A percentile compares a stretch with the other conserved stretches of the same genome.
Evolutionary conservation across 306 rosid species (phyloP).

Genomic region (Glycine latifolia): DNA sequence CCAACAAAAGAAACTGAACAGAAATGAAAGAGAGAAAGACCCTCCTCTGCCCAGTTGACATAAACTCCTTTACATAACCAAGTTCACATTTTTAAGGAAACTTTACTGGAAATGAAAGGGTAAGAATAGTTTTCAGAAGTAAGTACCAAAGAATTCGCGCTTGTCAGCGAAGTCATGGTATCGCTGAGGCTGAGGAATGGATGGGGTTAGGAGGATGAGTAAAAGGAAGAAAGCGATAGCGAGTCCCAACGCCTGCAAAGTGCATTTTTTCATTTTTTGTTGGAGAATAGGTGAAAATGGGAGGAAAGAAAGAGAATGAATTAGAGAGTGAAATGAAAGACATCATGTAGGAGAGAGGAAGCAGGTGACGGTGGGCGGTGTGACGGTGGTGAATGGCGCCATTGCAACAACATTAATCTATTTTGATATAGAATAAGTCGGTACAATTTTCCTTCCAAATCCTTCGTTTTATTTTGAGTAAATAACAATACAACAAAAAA

Average conservation of each 20-base stretch:
- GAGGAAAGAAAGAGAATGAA: background rate
- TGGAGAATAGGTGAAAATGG: slow-evolving; percentile 21
- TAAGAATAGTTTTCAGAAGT: slow-evolving; percentile 2
- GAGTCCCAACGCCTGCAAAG: slow-evolving; percentile 55
- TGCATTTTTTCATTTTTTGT: slow-evolving; percentile 57
- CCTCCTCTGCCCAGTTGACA: background rate
- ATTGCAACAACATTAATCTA: background rate
- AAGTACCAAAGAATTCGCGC: slow-evolving; percentile 67
- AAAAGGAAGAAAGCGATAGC: slow-evolving; percentile 63
- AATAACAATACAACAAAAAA: background rate
- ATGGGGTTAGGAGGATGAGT: slow-evolving; percentile 73
- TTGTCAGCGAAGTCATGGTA: slow-evolving; percentile 90
- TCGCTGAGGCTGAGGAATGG: slow-evolving; percentile 79
- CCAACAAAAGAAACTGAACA: background rate
- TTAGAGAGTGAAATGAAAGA: background rate
- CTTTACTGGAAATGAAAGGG: background rate
- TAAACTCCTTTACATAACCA: background rate
- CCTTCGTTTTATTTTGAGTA: background rate
- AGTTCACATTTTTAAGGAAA: background rate
- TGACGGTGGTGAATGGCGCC: slow-evolving; percentile 18
- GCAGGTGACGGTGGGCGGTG: slow-evolving; percentile 25
- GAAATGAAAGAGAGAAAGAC: background rate
- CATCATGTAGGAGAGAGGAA: background rate
- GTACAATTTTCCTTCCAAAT: background rate
- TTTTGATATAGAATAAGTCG: background rate